These are phyloP conservation scores for Angomonas ambiguus DNA, from an alignment of 208 protist genomes.

Conservation along the genomic window DNA sequence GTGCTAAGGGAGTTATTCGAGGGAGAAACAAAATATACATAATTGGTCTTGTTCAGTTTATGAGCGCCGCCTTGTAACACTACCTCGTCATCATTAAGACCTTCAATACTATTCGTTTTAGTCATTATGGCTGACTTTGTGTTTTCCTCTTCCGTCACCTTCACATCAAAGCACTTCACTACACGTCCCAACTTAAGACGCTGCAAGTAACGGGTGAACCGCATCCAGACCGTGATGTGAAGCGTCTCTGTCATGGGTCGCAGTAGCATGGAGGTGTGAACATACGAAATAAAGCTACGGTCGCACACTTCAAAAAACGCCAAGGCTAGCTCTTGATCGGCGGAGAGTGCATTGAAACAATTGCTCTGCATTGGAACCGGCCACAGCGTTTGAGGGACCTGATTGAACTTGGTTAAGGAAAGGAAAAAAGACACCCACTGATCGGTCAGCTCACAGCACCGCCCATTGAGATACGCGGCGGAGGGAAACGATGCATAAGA, in stretches of 20 bases:
- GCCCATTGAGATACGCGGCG: conserved; percentile 20
- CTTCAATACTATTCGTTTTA: neutral
- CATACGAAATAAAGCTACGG: conserved; percentile 22
- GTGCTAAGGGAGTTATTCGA: neutral
- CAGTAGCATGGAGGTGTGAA: conserved; percentile 29
- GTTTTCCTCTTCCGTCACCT: neutral
- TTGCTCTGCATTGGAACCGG: neutral
- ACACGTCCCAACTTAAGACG: conserved; percentile 12
- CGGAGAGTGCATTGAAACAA: neutral
- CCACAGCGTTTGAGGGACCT: conserved; percentile 2
- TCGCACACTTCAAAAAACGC: conserved; percentile 30
- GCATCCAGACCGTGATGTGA: conserved; percentile 30
- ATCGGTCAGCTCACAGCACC: conserved; percentile 26
- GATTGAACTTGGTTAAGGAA: conserved; percentile 16
- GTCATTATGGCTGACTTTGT: neutral
- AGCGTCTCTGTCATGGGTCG: conserved; percentile 35
- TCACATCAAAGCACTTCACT: conserved; percentile 1
- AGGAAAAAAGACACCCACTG: conserved; percentile 33
- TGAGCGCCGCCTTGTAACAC: neutral
- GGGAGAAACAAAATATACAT: conserved; percentile 1
- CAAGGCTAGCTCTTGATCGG: conserved; percentile 17
- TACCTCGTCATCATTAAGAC: neutral
- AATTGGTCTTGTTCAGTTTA: neutral
- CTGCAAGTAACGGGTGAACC: conserved; percentile 19
- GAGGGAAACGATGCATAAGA: conserved; percentile 1